These are phyloP conservation scores for Phytopythium chamaehyphon DNA, from an alignment of 352 stramenopile genomes.

Conservation along the genomic window DNA sequence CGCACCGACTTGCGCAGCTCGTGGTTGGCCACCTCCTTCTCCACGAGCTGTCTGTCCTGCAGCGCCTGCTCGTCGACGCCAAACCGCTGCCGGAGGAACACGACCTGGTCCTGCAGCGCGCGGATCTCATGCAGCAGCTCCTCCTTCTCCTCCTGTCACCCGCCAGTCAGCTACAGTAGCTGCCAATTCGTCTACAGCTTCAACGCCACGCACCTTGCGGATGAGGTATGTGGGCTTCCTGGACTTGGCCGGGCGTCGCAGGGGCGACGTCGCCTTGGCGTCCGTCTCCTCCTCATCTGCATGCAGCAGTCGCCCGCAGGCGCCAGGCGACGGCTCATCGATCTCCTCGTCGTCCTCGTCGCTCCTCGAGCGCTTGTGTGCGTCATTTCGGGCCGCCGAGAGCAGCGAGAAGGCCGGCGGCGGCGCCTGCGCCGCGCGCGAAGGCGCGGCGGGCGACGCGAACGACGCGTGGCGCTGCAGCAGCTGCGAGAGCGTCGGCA, in stretches of 20 bases:
- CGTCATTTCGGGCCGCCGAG: neutral
- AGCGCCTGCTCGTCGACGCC: conserved; percentile 25
- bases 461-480: conserved; percentile 4
- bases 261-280: no score
- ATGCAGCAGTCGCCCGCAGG: conserved; percentile 4
- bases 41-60: conserved; percentile 17
- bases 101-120: conserved; percentile 26
- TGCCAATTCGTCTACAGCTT: no score
- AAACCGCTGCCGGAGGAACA: conserved; percentile 21
- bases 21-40: conserved; percentile 27
- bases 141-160: conserved; percentile 28
- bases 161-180: no score
- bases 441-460: neutral
- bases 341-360: conserved; percentile 6
- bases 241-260: conserved; percentile 16
- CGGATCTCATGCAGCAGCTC: conserved; percentile 30
- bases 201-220: conserved; percentile 33
- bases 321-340: neutral
- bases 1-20: conserved; percentile 27
- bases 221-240: conserved; percentile 36
- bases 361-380: conserved; percentile 1
- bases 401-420: neutral
- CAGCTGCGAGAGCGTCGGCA: conserved; percentile 7
- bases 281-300: no score
- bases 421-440: neutral